These are phyloP conservation scores for Monilinia aucupariae DNA, from an alignment of 2,329 filamentous ascomycete species.

Conservation along the genomic window DNA sequence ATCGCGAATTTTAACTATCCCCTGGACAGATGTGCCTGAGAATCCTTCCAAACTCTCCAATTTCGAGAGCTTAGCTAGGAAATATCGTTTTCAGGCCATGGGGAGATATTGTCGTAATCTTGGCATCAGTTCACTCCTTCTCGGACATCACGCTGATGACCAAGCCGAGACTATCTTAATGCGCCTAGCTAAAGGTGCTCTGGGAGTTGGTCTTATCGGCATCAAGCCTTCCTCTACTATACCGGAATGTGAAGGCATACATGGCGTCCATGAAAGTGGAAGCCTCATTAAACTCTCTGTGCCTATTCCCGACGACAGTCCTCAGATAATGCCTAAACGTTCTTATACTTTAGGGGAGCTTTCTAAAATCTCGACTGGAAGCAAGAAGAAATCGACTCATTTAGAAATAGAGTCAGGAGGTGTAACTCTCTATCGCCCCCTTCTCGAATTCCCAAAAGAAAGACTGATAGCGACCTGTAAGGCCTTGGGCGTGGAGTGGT, in stretches of 20 bases:
- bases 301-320: background rate
- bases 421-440: slow-evolving; percentile 60
- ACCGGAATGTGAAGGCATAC: slow-evolving; percentile 76
- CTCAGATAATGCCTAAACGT: no score
- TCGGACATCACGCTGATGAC: slow-evolving; percentile 87
- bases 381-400: background rate
- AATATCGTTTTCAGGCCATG: slow-evolving; percentile 65
- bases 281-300: slow-evolving; percentile 7
- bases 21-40: slow-evolving; percentile 44
- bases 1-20: slow-evolving; percentile 36
- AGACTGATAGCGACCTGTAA: slow-evolving; percentile 70
- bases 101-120: slow-evolving; percentile 53
- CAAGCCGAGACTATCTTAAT: slow-evolving; percentile 85
- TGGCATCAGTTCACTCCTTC: slow-evolving; percentile 56
- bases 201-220: slow-evolving; percentile 64
- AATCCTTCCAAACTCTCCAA: slow-evolving; percentile 48
- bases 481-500: slow-evolving; percentile 63
- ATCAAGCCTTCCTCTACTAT: slow-evolving; percentile 62
- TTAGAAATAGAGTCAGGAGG: slow-evolving; percentile 53
- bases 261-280: slow-evolving; percentile 65
- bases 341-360: background rate
- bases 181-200: slow-evolving; percentile 64
- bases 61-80: slow-evolving; percentile 73
- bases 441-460: slow-evolving; percentile 66
- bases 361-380: background rate